Conservation (phyloP, 2,329 filamentous ascomycete species). For the Aspergillus sp. region DNA sequence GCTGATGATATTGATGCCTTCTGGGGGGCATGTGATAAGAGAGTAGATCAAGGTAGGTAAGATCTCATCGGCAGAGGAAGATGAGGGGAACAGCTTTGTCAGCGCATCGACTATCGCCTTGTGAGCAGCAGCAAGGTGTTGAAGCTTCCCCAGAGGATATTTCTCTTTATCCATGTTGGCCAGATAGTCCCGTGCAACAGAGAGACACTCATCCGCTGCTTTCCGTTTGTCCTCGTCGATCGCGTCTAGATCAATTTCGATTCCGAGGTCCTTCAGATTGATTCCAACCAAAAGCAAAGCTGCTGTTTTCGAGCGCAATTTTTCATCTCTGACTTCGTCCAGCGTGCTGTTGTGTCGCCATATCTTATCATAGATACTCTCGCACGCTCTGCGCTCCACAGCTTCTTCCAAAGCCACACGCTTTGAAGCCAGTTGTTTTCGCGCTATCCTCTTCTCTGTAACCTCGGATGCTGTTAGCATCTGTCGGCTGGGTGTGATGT, state of each 20-base stretch:
- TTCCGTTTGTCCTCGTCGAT: conserved; percentile 59
- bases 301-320: conserved; percentile 88
- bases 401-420: conserved; percentile 78
- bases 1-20: conserved; percentile 84
- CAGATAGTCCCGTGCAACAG: conserved; percentile 68
- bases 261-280: conserved; percentile 76
- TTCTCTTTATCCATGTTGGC: conserved; percentile 80
- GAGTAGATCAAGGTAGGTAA: conserved; percentile 96
- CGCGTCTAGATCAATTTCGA: conserved; percentile 61
- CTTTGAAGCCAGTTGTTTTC: conserved; percentile 76
- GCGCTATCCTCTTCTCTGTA: conserved; percentile 71
- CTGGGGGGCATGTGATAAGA: conserved; percentile 83
- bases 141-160: conserved; percentile 87
- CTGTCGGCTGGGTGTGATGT: conserved; percentile 61
- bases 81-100: conserved; percentile 63
- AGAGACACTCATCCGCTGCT: conserved; percentile 70
- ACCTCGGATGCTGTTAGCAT: conserved; percentile 91
- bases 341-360: conserved; percentile 89
- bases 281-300: conserved; percentile 90
- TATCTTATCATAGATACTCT: conserved; percentile 80
- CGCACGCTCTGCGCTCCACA: conserved; percentile 80
- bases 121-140: conserved; percentile 82
- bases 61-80: conserved; percentile 93
- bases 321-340: conserved; percentile 92
- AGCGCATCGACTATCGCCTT: conserved; percentile 91